Evolutionary conservation across 345 rosid species (phyloP).

Genomic region (Orychophragmus violaceus): DNA sequence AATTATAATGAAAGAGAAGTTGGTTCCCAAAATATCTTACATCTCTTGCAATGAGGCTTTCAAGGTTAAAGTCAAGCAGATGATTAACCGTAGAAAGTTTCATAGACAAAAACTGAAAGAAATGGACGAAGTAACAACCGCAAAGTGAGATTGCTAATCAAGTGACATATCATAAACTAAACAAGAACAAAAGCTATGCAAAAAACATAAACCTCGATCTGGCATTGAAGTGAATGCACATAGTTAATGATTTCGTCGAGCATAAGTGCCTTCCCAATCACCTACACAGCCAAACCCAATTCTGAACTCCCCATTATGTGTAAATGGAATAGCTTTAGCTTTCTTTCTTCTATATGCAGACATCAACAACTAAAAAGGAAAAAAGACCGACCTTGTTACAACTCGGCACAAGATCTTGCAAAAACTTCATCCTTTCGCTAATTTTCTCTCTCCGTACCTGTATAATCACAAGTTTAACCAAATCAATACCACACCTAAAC

Average conservation of each 20-base stretch:
- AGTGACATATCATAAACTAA: not conserved
- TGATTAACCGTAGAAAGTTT: conserved; percentile 93
- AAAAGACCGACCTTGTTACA: too few relatives aligned
- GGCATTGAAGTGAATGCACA: conserved; percentile 87
- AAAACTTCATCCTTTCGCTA: conserved; percentile 85
- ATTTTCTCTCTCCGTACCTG: conserved; percentile 93
- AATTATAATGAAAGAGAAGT: not conserved
- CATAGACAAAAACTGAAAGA: conserved; percentile 94
- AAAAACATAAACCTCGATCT: conserved; percentile 88
- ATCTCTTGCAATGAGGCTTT: conserved; percentile 75
- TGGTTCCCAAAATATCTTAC: conserved; percentile 40
- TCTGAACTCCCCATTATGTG: not conserved
- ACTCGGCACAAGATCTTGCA: too few relatives aligned
- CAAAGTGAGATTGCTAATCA: too few relatives aligned
- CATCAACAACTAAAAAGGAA: too few relatives aligned
- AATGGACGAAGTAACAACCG: not conserved
- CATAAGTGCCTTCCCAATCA: conserved; percentile 94
- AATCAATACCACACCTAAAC: too few relatives aligned
- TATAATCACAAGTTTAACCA: conserved; percentile 31
- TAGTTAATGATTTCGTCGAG: conserved; percentile 93
- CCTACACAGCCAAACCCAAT: conserved; percentile 35
- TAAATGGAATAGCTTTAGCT: not conserved
- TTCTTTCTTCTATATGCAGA: not conserved
- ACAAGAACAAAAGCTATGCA: not conserved
- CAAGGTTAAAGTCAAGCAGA: too few relatives aligned